A percentile compares a stretch with the other conserved stretches of the same genome.
Conservation (phyloP, 805 yeast species). For the Cyberlindnera suaveolens region DNA sequence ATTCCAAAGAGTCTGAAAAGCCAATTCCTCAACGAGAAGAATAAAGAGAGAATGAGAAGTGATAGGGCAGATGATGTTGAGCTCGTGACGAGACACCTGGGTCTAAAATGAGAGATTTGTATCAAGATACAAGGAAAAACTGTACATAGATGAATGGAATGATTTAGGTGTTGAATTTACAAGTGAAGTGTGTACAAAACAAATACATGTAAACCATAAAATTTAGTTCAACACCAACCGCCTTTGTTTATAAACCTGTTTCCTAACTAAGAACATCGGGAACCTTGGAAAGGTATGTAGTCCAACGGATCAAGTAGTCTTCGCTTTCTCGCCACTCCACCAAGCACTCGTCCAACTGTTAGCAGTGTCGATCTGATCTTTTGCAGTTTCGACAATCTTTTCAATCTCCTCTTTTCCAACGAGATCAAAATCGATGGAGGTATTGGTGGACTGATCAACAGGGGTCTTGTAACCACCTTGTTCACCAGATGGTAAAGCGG, state of each 20-base stretch:
- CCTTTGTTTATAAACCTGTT: too few species aligned
- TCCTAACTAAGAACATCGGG: too few species aligned
- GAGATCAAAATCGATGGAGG: slow-evolving; percentile 35
- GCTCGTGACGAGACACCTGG: slow-evolving; percentile 18
- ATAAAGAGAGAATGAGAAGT: slow-evolving; percentile 15
- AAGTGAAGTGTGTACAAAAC: not conserved
- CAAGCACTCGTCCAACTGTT: slow-evolving; percentile 12
- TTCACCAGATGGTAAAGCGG: not conserved
- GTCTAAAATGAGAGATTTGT: slow-evolving; percentile 3
- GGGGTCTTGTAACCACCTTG: not conserved
- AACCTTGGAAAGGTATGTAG: not conserved
- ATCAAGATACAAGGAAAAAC: not conserved
- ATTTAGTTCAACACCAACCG: too few species aligned
- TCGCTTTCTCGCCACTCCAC: slow-evolving; percentile 10
- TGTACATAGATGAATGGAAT: not conserved
- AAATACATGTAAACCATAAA: too few species aligned
- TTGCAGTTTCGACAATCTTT: slow-evolving; percentile 4
- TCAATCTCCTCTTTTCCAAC: slow-evolving; percentile 31
- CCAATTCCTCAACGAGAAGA: slow-evolving; percentile 40
- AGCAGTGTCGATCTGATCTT: not conserved
- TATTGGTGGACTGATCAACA: not conserved
- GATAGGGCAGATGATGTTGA: slow-evolving; percentile 16
- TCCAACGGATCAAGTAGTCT: slow-evolving; percentile 5
- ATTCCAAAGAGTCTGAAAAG: slow-evolving; percentile 45
- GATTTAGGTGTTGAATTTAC: not conserved